A percentile compares a stretch with the other conserved stretches of the same genome.
phyloP scores from a whole-genome alignment of 208 protist genomes.

The Acanthamoeba castellanii region DNA sequence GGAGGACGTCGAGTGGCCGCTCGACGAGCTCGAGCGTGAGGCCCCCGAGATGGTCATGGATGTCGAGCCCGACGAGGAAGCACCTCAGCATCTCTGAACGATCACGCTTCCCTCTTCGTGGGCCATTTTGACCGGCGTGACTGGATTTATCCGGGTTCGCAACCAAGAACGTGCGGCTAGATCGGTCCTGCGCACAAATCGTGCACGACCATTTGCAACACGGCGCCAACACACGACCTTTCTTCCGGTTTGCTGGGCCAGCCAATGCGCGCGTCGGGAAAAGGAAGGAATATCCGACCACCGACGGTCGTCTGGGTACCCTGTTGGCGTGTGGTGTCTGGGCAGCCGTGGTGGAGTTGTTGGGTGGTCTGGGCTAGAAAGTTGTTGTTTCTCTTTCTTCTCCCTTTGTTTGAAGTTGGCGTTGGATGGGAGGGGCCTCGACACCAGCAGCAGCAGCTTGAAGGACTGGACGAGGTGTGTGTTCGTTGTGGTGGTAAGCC shows the following conservation, averaged over 20 bases:
- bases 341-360: not conserved
- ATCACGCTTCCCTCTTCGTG: too few relatives aligned
- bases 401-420: not conserved
- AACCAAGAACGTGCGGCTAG: not conserved
- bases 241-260: not conserved
- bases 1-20: slow-evolving; percentile 32
- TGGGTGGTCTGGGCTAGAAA: not conserved
- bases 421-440: not conserved
- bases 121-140: not conserved
- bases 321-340: not conserved
- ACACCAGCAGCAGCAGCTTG: not conserved
- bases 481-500: too few relatives aligned
- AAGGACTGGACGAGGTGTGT: not conserved
- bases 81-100: not conserved
- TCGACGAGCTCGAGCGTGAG: slow-evolving; percentile 40
- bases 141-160: not conserved
- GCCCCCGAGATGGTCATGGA: slow-evolving; percentile 18
- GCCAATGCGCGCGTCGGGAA: not conserved
- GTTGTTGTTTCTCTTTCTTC: not conserved
- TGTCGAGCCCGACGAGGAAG: not conserved
- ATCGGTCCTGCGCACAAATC: not conserved
- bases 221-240: not conserved
- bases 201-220: not conserved
- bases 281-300: not conserved
- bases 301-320: not conserved